Percentiles rank a stretch among this genome's conserved stretches.
Evolutionary conservation across 176 grass and related monocot species (phyloP).

Genomic region (Avena sativa): DNA sequence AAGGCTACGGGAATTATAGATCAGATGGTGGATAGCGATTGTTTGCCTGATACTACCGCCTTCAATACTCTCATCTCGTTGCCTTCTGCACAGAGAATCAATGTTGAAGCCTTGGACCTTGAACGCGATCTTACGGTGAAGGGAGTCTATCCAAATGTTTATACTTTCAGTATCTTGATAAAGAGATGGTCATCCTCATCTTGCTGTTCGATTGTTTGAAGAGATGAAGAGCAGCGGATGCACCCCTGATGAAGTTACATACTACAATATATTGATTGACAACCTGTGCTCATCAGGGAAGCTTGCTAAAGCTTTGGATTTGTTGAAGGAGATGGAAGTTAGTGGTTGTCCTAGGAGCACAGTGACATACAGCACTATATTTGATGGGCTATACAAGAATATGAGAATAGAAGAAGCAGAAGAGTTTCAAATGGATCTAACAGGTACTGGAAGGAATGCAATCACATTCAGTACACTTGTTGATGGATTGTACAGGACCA

Average conservation of each 20-base stretch:
- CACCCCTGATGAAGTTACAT: conserved; percentile 72
- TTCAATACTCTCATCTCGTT: conserved; percentile 77
- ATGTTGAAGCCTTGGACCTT: conserved; percentile 77
- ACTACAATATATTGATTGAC: conserved; percentile 81
- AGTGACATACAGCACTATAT: conserved; percentile 82
- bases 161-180: conserved; percentile 89
- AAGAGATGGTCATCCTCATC: conserved; percentile 56
- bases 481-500: conserved; percentile 78
- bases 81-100: conserved; percentile 63
- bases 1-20: conserved; percentile 65
- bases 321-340: conserved; percentile 93
- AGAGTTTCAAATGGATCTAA: conserved; percentile 84
- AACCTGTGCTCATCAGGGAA: conserved; percentile 69
- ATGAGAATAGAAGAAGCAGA: conserved; percentile 85
- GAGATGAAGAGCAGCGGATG: conserved; percentile 91
- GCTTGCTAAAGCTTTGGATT: conserved; percentile 69
- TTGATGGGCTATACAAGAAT: conserved; percentile 86
- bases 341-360: conserved; percentile 62
- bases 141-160: conserved; percentile 76
- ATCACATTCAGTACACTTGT: conserved; percentile 78
- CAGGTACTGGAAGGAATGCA: conserved; percentile 72
- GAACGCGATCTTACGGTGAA: conserved; percentile 50
- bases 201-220: conserved; percentile 80
- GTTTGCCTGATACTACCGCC: conserved; percentile 68
- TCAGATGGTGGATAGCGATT: conserved; percentile 66